These are phyloP conservation scores for Lophium mytilinum DNA, from an alignment of 495 filamentous ascomycete species.

Conservation along the genomic window DNA sequence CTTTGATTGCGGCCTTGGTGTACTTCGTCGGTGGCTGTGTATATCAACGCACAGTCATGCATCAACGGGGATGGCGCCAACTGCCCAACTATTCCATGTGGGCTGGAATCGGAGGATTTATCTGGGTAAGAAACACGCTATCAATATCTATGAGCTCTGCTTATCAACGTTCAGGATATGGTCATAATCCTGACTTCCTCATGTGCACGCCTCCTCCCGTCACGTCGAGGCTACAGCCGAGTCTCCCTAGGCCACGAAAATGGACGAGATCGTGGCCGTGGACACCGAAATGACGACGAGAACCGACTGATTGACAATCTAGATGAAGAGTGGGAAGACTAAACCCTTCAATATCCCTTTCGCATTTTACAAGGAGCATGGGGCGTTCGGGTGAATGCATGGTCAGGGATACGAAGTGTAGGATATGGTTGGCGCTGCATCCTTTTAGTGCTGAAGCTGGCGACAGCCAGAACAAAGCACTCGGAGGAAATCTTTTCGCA, in stretches of 20 bases:
- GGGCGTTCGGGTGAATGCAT: too few species aligned
- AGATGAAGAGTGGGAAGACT: conserved; percentile 72
- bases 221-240: conserved; percentile 54
- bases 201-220: conserved; percentile 57
- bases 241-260: conserved; percentile 27
- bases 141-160: conserved; percentile 14
- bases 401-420: too few species aligned
- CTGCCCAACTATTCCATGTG: conserved; percentile 90
- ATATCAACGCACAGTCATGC: conserved; percentile 90
- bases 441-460: too few species aligned
- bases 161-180: conserved; percentile 54
- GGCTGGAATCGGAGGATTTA: conserved; percentile 76
- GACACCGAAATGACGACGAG: conserved; percentile 57
- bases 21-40: conserved; percentile 90
- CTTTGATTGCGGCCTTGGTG: conserved; percentile 68
- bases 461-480: too few species aligned
- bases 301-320: conserved; percentile 92
- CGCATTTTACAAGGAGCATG: too few species aligned
- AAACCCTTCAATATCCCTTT: neutral
- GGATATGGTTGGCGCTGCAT: too few species aligned
- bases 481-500: too few species aligned
- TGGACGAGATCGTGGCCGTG: conserved; percentile 26
- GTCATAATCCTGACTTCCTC: conserved; percentile 73
- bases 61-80: conserved; percentile 92
- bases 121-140: conserved; percentile 56